These are phyloP conservation scores for Bonia amplexicaulis DNA, from an alignment of 176 grass and related monocot species.

Conservation along the genomic window DNA sequence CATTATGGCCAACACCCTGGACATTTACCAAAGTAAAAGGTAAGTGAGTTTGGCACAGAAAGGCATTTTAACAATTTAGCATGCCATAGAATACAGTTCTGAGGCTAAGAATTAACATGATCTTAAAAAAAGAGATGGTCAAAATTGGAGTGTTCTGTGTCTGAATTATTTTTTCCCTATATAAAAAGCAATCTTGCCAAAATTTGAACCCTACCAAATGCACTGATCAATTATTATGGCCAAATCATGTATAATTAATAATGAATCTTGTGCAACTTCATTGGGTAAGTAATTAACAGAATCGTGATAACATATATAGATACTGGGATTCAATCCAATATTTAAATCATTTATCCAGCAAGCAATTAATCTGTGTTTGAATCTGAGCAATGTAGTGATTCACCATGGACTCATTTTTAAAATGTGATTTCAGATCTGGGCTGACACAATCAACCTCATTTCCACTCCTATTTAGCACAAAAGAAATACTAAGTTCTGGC, in stretches of 20 bases:
- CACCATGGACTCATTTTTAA: not conserved
- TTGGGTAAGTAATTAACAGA: not conserved
- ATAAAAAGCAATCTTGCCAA: not conserved
- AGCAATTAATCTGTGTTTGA: not conserved
- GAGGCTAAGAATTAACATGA: not conserved
- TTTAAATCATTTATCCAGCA: not conserved
- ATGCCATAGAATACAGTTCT: not conserved
- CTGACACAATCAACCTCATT: not conserved
- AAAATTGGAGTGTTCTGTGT: not conserved
- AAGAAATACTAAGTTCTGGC: not conserved
- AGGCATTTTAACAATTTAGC: not conserved
- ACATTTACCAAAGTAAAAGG: constrained; percentile 9
- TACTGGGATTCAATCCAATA: not conserved
- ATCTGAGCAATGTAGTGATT: not conserved
- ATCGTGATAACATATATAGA: not conserved
- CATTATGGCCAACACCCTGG: constrained; percentile 94
- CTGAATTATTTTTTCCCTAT: not conserved
- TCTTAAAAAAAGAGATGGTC: not conserved
- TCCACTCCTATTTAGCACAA: not conserved
- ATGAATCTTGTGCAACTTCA: not conserved
- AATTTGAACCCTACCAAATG: not conserved
- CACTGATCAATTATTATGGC: not conserved
- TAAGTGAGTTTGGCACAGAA: not conserved
- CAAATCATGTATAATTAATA: not conserved
- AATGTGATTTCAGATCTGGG: not conserved